Evolutionary conservation across 1,139 yeast species (phyloP).

Genomic region (Hansenula anomala): DNA sequence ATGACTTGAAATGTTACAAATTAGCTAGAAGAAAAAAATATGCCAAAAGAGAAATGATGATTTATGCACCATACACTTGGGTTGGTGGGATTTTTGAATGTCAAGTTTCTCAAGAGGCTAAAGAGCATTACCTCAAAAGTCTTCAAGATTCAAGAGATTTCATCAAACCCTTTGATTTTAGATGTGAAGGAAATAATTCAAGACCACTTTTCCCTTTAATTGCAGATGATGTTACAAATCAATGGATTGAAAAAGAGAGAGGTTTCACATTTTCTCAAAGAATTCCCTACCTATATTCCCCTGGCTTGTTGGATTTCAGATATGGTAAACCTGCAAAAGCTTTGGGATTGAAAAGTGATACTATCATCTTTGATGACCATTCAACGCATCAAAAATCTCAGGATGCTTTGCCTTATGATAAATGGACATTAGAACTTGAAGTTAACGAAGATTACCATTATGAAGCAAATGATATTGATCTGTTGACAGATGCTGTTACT

Average conservation of each 20-base stretch:
- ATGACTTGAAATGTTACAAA: conserved; percentile 48
- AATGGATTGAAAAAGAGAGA: conserved; percentile 37
- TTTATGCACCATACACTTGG: conserved; percentile 55
- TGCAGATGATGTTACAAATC: conserved; percentile 49
- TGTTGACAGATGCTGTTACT: conserved; percentile 32
- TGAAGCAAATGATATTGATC: conserved; percentile 33
- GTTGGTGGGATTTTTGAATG: conserved; percentile 68
- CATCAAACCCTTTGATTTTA: conserved; percentile 20
- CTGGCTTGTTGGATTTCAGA: conserved; percentile 38
- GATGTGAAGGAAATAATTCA: conserved; percentile 35
- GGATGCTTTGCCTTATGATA: conserved; percentile 22
- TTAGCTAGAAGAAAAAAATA: conserved; percentile 61
- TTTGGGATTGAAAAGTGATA: conserved; percentile 23
- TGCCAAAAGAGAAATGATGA: conserved; percentile 41
- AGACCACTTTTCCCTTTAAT: conserved; percentile 53
- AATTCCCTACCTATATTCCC: conserved; percentile 57
- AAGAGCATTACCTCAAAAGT: conserved; percentile 24
- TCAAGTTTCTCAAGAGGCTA: conserved; percentile 29
- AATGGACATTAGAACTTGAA: conserved; percentile 46
- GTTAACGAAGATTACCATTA: conserved; percentile 49
- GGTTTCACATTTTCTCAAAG: conserved; percentile 34
- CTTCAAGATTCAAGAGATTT: conserved; percentile 18
- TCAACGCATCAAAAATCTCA: conserved; percentile 12
- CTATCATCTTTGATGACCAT: conserved; percentile 5
- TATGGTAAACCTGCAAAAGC: conserved; percentile 31